Evolutionary conservation across 371 early-diverging fungal species (phyloP), one percentile per base, ranked within the genome.

Genomic region (Mortierella sp.): DNA sequence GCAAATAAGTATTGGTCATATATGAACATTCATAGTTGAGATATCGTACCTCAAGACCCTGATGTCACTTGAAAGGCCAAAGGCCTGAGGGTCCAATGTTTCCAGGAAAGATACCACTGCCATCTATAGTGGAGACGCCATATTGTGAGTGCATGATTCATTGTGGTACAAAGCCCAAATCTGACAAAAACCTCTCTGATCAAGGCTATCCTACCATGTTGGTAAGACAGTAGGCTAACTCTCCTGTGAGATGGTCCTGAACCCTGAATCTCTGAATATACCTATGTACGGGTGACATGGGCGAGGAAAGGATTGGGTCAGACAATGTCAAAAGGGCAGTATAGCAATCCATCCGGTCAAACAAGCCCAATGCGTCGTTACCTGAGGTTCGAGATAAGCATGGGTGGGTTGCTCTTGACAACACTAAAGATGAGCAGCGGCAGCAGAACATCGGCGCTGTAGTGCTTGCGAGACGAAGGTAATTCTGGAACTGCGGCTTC

Each of bases 381-480:
- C 69, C 85, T 86, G 16, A 94, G 74, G 53, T 92, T 93, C 19
- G 93, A 92, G 4, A 93, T 79, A 19, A 94, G 89, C 64, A 90
- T 88, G 19, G 91, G 88, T 5, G 94, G 94, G 61, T 93, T 94
- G 64, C 90, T 88, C 66, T 90, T 90, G 13, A 92, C 92, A 53
- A 94, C 89, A 4, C 93, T 89, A 58, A 89, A 93, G 34, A 94
- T 94, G 37, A 94, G 78, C 29, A 94, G 74, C 2, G 94, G 93
- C 63, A 94, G 70, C 31, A 94, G 81, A 24, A 91, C 87, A 68
- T 94, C 94, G 2, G 94, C 93, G 61, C 88, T 87, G 10, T 80
- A 80, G 22, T 80, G 81, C 26, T 48, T 77, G 47, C 65, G 68
- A 39, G 79, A 45, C 16, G 85, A 79, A 0, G 85, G 64, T 3